Evolutionary conservation across 1,284 basidiomycete genomes (phyloP).

Genomic region (Naganishia sp.): DNA sequence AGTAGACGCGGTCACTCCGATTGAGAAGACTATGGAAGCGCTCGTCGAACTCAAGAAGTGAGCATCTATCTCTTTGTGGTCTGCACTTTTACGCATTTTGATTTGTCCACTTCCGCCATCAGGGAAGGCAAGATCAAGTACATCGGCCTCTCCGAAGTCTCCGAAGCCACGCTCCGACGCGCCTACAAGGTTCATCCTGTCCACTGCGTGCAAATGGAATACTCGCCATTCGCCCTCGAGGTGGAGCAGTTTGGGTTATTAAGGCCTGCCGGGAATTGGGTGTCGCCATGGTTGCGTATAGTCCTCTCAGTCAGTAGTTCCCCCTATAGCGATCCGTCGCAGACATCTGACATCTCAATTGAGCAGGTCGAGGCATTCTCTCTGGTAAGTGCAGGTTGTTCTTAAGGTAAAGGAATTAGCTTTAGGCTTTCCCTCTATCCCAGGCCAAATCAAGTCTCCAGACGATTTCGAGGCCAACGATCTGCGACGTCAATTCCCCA

Average conservation of each 20-base stretch:
- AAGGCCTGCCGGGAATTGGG: constrained; percentile 47
- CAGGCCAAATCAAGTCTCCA: constrained; percentile 54
- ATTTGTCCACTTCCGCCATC: not conserved
- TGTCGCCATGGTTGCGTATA: constrained; percentile 62
- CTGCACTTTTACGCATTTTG: not conserved
- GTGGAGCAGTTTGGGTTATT: constrained; percentile 51
- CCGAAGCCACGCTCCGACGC: constrained; percentile 60
- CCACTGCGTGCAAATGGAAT: constrained; percentile 64
- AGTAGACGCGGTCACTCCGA: constrained; percentile 53
- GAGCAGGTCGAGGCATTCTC: constrained; percentile 61
- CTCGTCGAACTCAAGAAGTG: constrained; percentile 52
- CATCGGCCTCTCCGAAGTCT: constrained; percentile 64
- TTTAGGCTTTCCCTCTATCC: not conserved
- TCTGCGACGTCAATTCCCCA: constrained; percentile 50
- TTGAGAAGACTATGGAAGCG: constrained; percentile 55
- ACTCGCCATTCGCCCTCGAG: constrained; percentile 61
- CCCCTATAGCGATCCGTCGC: not conserved
- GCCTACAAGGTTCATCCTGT: constrained; percentile 64
- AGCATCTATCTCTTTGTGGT: not conserved
- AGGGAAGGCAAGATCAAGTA: constrained; percentile 61
- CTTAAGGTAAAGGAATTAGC: no score
- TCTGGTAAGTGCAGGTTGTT: constrained; percentile 54
- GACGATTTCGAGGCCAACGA: constrained; percentile 62
- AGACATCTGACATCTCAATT: not conserved
- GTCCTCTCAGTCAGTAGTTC: constrained; percentile 54